Evolutionary conservation across 2,329 filamentous ascomycete genomes (phyloP), one percentile per base, ranked within the genome.

Genomic region (Juglanconis oblonga): DNA sequence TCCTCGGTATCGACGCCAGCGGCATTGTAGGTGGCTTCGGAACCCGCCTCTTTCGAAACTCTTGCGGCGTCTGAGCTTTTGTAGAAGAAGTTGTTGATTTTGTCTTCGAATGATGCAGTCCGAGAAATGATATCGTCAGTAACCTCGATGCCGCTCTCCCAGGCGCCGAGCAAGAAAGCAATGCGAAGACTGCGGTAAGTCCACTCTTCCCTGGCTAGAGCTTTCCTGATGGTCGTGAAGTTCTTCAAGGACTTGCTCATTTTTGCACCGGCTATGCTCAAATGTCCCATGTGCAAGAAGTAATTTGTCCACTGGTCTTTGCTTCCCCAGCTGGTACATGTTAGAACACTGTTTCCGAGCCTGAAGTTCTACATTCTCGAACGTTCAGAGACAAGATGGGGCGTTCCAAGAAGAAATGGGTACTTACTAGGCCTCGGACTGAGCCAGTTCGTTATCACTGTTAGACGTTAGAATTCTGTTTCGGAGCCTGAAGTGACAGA

Each of bases 191-290:
- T 82, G 63, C 88, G 79, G 1, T 87, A 77, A 1, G 85, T 89
- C 84, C 86, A 90, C 52, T 86, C 83, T 42, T 83, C 83, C 38
- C 80, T 82, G 10, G 76, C 76, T 7, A 98, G 77, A 0, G 93
- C 92, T 72, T 96, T 90, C 35, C 91, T 84, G 64, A 98, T 96
- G 0, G 94, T 97, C 45, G 92, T 92, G 74, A 97, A 97, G 73
- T 97, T 98, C 79, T 98, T 97, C 59, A 98, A 76, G 14, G 87
- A 92, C 74, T 98, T 98, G 59, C 89, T 94, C 94, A 98, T 98
- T 74, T 98, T 98, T 29, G 88, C 91, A 0, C 94, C 93, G 32
- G 89, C 86, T 59, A 98, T 97, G 5, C 87, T 89, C 52, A 97
- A 76, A 72, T 98, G 94, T 0, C 94, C 94, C 89, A 96, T 97